Evolutionary conservation across 345 rosid species (phyloP).

Genomic region (Lenwebbia sp.): DNA sequence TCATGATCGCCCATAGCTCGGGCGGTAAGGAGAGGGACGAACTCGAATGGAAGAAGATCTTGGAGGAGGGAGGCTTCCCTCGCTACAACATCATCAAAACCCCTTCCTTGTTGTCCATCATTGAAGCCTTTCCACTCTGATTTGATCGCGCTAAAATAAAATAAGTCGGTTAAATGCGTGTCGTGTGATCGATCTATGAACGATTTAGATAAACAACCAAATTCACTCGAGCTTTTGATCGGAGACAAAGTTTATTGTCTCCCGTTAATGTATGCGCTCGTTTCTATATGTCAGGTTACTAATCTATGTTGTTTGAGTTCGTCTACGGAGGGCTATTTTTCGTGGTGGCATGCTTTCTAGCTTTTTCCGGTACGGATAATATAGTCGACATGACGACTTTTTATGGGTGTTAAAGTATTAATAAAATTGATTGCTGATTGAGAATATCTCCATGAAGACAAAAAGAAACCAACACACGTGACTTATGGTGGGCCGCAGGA

Average conservation of each 20-base stretch:
- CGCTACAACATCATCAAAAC: conserved; percentile 13
- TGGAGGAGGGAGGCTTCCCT: conserved; percentile 20
- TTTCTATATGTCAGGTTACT: background rate
- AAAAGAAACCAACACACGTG: too few relatives aligned
- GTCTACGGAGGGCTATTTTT: background rate
- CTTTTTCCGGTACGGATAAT: background rate
- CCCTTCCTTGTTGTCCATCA: conserved; percentile 4
- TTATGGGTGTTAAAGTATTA: too few relatives aligned
- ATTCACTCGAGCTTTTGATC: background rate
- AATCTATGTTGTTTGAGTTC: background rate
- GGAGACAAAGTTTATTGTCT: too few relatives aligned
- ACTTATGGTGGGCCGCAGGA: too few relatives aligned
- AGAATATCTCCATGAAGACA: too few relatives aligned
- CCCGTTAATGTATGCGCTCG: background rate
- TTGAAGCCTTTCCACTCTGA: conserved; percentile 8
- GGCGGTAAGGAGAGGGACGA: conserved; percentile 17
- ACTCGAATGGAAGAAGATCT: conserved; percentile 16
- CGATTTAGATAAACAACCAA: background rate
- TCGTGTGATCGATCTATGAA: background rate
- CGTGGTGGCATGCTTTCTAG: background rate
- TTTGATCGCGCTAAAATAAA: background rate
- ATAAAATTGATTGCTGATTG: too few relatives aligned
- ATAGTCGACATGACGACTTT: background rate
- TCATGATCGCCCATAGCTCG: conserved; percentile 9
- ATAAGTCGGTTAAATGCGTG: background rate